These are phyloP conservation scores for Schwanniomyces polymorphus DNA, from an alignment of 805 yeast species.

Conservation along the genomic window DNA sequence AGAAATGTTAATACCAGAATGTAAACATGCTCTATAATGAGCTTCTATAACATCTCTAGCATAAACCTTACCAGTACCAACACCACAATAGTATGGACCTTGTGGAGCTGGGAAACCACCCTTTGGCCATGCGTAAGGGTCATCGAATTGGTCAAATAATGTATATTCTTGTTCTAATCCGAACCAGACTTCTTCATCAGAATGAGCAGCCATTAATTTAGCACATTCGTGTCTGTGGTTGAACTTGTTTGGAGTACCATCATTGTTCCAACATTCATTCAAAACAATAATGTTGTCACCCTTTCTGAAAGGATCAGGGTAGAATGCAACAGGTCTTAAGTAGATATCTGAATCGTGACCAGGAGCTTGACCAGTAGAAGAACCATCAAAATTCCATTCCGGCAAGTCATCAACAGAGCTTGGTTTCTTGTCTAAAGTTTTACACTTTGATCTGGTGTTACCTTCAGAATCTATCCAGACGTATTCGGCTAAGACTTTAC, in stretches of 20 bases:
- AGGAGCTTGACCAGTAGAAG: slow-evolving; percentile 98
- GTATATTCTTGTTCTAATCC: slow-evolving; percentile 99
- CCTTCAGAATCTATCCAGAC: slow-evolving; percentile 97
- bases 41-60: slow-evolving; percentile 99
- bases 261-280: slow-evolving; percentile 97
- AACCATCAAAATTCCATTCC: slow-evolving; percentile 99
- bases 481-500: slow-evolving; percentile 90
- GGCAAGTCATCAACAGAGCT: slow-evolving; percentile 82
- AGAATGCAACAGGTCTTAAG: slow-evolving; percentile 91
- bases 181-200: slow-evolving; percentile 85
- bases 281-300: slow-evolving; percentile 96
- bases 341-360: slow-evolving; percentile 96
- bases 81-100: slow-evolving; percentile 99
- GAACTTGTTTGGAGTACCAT: slow-evolving; percentile 98
- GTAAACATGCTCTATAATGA: slow-evolving; percentile 96
- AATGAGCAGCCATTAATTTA: slow-evolving; percentile 91
- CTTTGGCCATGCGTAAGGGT: slow-evolving; percentile 98
- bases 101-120: slow-evolving; percentile 99
- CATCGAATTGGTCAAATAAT: slow-evolving; percentile 84
- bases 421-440: slow-evolving; percentile 72
- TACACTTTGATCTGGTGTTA: slow-evolving; percentile 89
- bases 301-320: slow-evolving; percentile 96
- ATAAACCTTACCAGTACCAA: slow-evolving; percentile 96
- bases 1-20: slow-evolving; percentile 85
- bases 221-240: slow-evolving; percentile 98